These are phyloP conservation scores for Podila clonocystis DNA, from an alignment of 192 early-diverging fungal genomes.

Conservation along the genomic window DNA sequence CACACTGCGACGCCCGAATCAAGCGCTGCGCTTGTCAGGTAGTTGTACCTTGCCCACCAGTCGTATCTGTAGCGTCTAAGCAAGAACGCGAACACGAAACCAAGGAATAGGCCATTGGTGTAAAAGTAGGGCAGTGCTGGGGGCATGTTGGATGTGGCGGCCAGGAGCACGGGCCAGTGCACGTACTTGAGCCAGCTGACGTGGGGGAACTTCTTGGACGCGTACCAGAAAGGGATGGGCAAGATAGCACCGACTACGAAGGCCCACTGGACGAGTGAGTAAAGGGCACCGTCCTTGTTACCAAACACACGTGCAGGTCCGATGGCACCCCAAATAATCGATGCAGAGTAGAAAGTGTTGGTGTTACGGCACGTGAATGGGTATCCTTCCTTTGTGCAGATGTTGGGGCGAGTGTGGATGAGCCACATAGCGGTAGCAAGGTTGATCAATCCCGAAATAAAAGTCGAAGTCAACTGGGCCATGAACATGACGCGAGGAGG, in stretches of 20 bases:
- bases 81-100: too few relatives aligned
- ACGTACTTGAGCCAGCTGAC: constrained; percentile 46
- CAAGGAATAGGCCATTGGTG: too few relatives aligned
- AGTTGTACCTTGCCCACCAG: too few relatives aligned
- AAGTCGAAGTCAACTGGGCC: constrained; percentile 62
- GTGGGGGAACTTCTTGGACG: too few relatives aligned
- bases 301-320: constrained; percentile 69
- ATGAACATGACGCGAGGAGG: constrained; percentile 67
- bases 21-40: constrained; percentile 50
- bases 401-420: constrained; percentile 42
- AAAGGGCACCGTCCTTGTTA: constrained; percentile 17
- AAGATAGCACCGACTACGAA: background rate
- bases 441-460: constrained; percentile 64
- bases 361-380: constrained; percentile 58
- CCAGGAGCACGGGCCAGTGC: constrained; percentile 58
- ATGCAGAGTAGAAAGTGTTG: constrained; percentile 66
- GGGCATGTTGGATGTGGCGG: background rate
- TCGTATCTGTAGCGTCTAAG: too few relatives aligned
- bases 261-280: background rate
- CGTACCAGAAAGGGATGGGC: too few relatives aligned
- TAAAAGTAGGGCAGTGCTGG: constrained; percentile 1
- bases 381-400: constrained; percentile 46
- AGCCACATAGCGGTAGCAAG: constrained; percentile 50
- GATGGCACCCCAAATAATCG: constrained; percentile 77
- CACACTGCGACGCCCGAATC: constrained; percentile 65